Evolutionary conservation across 192 early-diverging fungal genomes (phyloP).

Genomic region (Powellomyces hirtus): DNA sequence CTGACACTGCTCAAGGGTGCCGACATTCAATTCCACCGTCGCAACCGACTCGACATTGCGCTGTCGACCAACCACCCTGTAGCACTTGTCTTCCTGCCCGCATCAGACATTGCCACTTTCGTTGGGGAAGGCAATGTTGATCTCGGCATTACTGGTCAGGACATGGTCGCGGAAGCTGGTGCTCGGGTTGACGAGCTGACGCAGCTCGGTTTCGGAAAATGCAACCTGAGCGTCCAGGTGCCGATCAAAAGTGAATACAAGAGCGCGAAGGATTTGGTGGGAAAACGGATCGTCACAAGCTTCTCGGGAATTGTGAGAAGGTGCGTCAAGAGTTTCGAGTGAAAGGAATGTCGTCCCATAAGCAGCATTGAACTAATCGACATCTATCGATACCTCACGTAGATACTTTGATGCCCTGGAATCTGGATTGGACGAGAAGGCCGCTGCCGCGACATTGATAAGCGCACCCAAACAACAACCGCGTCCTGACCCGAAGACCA

Average conservation of each 20-base stretch:
- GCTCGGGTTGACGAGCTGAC: slow-evolving; percentile 65
- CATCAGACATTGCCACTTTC: slow-evolving; percentile 93
- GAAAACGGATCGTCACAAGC: slow-evolving; percentile 92
- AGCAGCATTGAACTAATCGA: too few relatives aligned
- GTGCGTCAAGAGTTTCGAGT: too few relatives aligned
- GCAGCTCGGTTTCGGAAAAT: slow-evolving; percentile 84
- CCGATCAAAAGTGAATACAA: slow-evolving; percentile 57
- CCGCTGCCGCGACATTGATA: slow-evolving; percentile 4
- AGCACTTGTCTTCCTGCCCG: slow-evolving; percentile 92
- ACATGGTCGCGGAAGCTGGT: slow-evolving; percentile 86
- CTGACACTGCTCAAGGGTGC: slow-evolving; percentile 78
- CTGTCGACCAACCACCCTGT: slow-evolving; percentile 90
- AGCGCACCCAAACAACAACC: slow-evolving; percentile 49
- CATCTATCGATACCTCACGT: too few relatives aligned
- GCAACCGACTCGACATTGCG: slow-evolving; percentile 95
- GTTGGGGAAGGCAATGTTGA: slow-evolving; percentile 95
- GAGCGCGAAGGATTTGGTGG: slow-evolving; percentile 69
- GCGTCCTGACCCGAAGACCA: slow-evolving; percentile 52
- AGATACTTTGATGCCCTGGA: slow-evolving; percentile 79
- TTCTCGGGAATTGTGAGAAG: slow-evolving; percentile 69
- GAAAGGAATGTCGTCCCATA: too few relatives aligned
- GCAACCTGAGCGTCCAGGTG: slow-evolving; percentile 88
- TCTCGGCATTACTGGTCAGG: slow-evolving; percentile 94
- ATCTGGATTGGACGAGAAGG: slow-evolving; percentile 36
- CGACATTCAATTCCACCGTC: slow-evolving; percentile 94